Evolutionary conservation across 257 asterid genomes (phyloP).

Genomic region (Ligustrum vulgare): DNA sequence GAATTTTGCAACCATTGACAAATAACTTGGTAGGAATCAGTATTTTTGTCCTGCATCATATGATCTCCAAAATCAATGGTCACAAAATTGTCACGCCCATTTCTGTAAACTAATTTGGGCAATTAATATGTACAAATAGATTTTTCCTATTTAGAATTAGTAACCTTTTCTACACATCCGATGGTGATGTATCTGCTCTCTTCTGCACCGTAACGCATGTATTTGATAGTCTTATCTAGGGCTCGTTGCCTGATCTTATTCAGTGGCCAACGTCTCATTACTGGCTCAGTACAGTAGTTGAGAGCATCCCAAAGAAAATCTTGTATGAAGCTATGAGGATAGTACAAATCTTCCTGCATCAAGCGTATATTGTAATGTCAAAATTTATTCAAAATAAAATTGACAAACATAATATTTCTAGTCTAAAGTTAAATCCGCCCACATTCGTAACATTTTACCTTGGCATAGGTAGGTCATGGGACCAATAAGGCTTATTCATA

Average conservation of each 20-base stretch:
- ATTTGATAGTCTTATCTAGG: conserved; percentile 48
- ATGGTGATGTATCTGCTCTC: conserved; percentile 59
- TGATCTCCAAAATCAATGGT: no score
- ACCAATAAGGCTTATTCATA: background rate
- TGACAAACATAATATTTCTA: background rate
- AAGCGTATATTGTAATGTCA: background rate
- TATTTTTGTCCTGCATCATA: no score
- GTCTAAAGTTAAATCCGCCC: background rate
- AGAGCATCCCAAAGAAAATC: conserved; percentile 67
- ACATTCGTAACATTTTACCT: background rate
- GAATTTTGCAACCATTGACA: background rate
- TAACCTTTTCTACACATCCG: conserved; percentile 64
- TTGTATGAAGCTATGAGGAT: conserved; percentile 60
- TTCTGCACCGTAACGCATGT: conserved; percentile 64
- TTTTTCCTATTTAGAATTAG: background rate
- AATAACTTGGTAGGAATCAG: no score
- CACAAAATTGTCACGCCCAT: no score
- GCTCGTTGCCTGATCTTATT: conserved; percentile 63
- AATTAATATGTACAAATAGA: no score
- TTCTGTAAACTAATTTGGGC: no score
- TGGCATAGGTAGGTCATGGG: background rate
- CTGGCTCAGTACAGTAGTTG: conserved; percentile 57
- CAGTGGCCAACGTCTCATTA: conserved; percentile 68
- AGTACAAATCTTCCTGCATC: conserved; percentile 65
- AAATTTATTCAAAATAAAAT: background rate